Percentiles rank a stretch among this genome's conserved stretches.
phyloP scores from a whole-genome alignment of 352 stramenopile genomes.

The Globisporangium heterothallicum region DNA sequence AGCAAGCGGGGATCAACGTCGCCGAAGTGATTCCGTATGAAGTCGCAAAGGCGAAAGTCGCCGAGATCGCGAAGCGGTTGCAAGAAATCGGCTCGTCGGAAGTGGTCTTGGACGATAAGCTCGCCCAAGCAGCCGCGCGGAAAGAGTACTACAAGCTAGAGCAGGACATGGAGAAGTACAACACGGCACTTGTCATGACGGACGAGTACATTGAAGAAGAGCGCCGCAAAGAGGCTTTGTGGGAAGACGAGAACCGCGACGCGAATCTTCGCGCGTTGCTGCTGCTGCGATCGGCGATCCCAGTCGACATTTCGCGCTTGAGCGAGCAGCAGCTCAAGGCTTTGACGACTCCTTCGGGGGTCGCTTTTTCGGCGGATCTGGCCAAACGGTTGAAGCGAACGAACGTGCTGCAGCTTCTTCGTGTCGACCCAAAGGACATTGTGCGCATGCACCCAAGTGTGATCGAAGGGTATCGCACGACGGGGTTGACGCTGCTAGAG shows the following conservation, averaged over 20 bases:
- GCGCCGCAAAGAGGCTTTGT: constrained; percentile 51
- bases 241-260: constrained; percentile 52
- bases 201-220: constrained; percentile 89
- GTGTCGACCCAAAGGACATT: constrained; percentile 67
- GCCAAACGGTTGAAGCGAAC: constrained; percentile 86
- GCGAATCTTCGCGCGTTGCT: constrained; percentile 51
- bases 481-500: constrained; percentile 75
- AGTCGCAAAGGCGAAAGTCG: constrained; percentile 69
- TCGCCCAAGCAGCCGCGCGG: constrained; percentile 35
- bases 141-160: constrained; percentile 88
- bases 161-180: constrained; percentile 89
- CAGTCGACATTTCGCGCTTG: constrained; percentile 74
- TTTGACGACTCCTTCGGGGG: constrained; percentile 51
- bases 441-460: constrained; percentile 80
- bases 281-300: constrained; percentile 65
- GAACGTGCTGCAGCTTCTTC: constrained; percentile 81
- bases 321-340: constrained; percentile 65
- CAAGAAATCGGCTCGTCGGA: constrained; percentile 81
- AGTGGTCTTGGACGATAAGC: constrained; percentile 43
- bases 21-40: constrained; percentile 89
- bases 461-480: constrained; percentile 55
- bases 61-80: constrained; percentile 73
- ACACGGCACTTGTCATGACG: constrained; percentile 83
- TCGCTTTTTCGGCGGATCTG: constrained; percentile 54
- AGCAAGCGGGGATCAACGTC: constrained; percentile 73